These are phyloP conservation scores for Barnettozyma botsteinii DNA, from an alignment of 805 yeast species.

Conservation along the genomic window DNA sequence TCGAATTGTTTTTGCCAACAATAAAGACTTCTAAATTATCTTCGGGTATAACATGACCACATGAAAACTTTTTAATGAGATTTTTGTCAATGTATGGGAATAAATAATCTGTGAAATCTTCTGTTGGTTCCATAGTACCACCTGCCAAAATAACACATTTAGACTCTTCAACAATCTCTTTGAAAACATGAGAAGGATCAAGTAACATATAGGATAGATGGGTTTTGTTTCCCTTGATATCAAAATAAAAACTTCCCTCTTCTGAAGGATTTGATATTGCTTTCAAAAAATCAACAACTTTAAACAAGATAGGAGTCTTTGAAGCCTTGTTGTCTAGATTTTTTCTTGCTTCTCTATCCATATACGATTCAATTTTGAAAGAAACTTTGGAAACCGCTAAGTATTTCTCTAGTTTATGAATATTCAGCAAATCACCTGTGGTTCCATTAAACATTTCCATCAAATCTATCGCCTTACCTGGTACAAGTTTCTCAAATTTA, in stretches of 20 bases:
- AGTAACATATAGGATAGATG: conserved; percentile 63
- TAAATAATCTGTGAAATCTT: conserved; percentile 61
- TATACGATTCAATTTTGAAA: conserved; percentile 72
- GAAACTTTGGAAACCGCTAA: conserved; percentile 69
- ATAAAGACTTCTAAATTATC: conserved; percentile 60
- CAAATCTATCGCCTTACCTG: conserved; percentile 51
- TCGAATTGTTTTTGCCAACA: conserved; percentile 26
- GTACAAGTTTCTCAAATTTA: conserved; percentile 27
- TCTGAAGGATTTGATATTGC: conserved; percentile 65
- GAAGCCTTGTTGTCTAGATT: conserved; percentile 7
- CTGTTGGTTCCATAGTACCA: conserved; percentile 89
- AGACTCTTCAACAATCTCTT: conserved; percentile 56
- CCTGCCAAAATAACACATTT: conserved; percentile 80
- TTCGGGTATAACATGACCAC: conserved; percentile 81
- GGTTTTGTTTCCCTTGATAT: conserved; percentile 26
- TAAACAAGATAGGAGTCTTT: conserved; percentile 51
- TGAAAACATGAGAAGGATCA: conserved; percentile 71
- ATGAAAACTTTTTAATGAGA: conserved; percentile 50
- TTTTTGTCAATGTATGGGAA: conserved; percentile 49
- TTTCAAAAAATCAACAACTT: conserved; percentile 56
- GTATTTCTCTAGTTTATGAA: conserved; percentile 61
- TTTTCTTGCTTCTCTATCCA: conserved; percentile 30
- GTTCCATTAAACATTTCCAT: conserved; percentile 50
- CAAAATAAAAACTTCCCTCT: conserved; percentile 79
- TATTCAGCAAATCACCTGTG: conserved; percentile 65